A percentile compares a stretch with the other conserved stretches of the same genome.
Conservation (phyloP, 176 grass and related monocot genomes). For the Oropetium thomaeum region DNA sequence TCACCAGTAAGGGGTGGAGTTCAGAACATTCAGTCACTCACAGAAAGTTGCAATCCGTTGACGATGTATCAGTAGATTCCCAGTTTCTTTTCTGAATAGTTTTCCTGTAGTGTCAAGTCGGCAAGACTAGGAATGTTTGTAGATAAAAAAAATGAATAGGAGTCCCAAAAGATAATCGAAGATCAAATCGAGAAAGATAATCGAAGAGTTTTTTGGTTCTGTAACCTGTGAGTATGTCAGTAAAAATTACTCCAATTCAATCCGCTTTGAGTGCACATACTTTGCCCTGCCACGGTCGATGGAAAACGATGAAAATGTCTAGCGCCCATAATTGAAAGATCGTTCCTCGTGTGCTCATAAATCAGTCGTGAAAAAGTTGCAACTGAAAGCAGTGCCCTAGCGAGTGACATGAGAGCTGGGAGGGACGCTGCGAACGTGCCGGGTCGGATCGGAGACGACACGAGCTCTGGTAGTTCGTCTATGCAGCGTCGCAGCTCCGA, state of each 20-base stretch:
- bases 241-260: background rate
- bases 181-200: background rate
- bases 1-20: background rate
- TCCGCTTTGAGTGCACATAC: background rate
- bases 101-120: background rate
- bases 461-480: background rate
- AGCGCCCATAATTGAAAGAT: background rate
- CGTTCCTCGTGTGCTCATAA: background rate
- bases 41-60: background rate
- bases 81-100: background rate
- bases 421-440: background rate
- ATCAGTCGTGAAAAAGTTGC: background rate
- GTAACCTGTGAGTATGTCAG: too few species aligned
- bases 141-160: background rate
- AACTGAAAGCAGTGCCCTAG: background rate
- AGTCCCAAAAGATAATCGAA: background rate
- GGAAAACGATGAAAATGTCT: too few species aligned
- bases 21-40: conserved; percentile 1
- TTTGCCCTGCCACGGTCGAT: background rate
- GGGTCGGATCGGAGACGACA: background rate
- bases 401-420: too few species aligned
- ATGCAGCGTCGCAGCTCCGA: background rate
- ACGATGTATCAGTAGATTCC: background rate
- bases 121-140: background rate
- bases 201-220: too few species aligned